Evolutionary conservation across 257 asterid species (phyloP).

Genomic region (Parsonsia alboflavescens): DNA sequence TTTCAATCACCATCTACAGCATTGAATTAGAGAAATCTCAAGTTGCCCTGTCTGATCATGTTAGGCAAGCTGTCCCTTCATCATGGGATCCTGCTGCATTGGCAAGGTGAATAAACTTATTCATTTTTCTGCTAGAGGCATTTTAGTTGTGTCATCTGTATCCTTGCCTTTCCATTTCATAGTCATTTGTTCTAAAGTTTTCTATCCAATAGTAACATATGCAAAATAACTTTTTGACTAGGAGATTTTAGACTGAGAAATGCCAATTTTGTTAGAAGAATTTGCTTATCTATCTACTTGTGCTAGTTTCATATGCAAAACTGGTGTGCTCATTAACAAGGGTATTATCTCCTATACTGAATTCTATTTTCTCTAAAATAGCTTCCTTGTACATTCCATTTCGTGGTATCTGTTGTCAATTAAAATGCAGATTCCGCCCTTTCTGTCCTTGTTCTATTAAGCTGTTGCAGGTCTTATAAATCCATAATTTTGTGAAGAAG

Average conservation of each 20-base stretch:
- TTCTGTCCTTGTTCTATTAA: too few relatives aligned
- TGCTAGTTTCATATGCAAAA: background rate
- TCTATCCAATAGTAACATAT: background rate
- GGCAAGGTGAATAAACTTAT: conserved; percentile 45
- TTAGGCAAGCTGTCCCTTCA: conserved; percentile 71
- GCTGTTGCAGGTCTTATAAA: background rate
- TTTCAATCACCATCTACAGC: conserved; percentile 59
- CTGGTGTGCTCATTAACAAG: too few relatives aligned
- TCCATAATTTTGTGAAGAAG: background rate
- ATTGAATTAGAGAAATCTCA: conserved; percentile 71
- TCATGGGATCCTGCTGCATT: conserved; percentile 83
- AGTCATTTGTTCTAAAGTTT: background rate
- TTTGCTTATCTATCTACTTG: background rate
- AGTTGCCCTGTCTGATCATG: conserved; percentile 48
- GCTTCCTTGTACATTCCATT: too few relatives aligned
- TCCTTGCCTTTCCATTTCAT: background rate
- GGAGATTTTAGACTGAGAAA: background rate
- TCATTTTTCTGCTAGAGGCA: background rate
- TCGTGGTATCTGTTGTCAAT: too few relatives aligned
- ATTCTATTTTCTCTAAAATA: too few relatives aligned
- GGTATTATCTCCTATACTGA: too few relatives aligned
- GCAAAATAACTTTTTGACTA: background rate
- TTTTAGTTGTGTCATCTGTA: background rate
- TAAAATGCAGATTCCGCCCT: too few relatives aligned
- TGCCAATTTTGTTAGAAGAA: background rate